Evolutionary conservation across 2,329 filamentous ascomycete species (phyloP).

Genomic region (Huntiella decipiens): DNA sequence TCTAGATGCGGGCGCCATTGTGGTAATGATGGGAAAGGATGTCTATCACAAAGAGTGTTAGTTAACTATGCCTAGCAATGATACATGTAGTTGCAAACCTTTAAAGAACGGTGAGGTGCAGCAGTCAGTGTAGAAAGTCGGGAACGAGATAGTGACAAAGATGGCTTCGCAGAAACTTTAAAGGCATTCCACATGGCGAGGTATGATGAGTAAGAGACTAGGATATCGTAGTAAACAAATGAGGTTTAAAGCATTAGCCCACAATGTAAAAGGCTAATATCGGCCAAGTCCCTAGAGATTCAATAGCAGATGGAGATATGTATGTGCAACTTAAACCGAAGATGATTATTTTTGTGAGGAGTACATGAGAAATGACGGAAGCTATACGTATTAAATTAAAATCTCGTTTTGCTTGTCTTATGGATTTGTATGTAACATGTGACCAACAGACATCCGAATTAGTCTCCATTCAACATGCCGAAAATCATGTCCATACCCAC

Average conservation of each 20-base stretch:
- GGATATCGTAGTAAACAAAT: too few relatives aligned
- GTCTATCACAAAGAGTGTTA: background rate
- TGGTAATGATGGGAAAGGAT: conserved; percentile 4
- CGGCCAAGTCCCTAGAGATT: too few relatives aligned
- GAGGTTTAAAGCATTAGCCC: background rate
- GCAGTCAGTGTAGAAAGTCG: conserved; percentile 2
- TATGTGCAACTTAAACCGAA: background rate
- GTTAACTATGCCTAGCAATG: background rate
- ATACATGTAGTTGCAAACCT: background rate
- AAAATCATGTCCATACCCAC: too few relatives aligned
- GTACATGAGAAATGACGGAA: too few relatives aligned
- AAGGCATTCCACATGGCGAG: conserved; percentile 9
- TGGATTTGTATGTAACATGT: too few relatives aligned
- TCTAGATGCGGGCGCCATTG: conserved; percentile 13
- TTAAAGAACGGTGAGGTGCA: background rate
- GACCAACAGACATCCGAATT: too few relatives aligned
- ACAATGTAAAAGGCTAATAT: background rate
- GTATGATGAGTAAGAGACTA: background rate
- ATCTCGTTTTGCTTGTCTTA: too few relatives aligned
- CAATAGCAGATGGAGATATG: too few relatives aligned
- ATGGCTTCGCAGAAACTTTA: conserved; percentile 5
- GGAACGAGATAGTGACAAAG: background rate
- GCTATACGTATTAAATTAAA: background rate
- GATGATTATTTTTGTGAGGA: too few relatives aligned
- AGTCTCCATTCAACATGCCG: too few relatives aligned